Evolutionary conservation across 2,329 filamentous ascomycete genomes (phyloP), one percentile per base, ranked within the genome.

Genomic region (Penicillium sp.): DNA sequence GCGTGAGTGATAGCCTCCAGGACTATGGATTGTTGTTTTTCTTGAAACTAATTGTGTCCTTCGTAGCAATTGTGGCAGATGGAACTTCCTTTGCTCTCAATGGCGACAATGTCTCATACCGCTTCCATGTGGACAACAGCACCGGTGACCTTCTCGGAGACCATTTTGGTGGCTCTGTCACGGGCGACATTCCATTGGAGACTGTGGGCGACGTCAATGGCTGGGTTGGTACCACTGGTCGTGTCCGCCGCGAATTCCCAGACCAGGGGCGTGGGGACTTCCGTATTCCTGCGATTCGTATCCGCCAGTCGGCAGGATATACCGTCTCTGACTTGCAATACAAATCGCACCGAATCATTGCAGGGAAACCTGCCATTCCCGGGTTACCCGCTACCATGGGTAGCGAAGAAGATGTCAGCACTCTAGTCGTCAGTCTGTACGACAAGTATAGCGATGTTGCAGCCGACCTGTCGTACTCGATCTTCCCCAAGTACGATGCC

Each of bases 241-340:
- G 82, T 40, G 66, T 79, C 14, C 79, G 83, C 14, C 80, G 86
- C 27, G 86, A 88, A 64, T 87, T 86, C 50, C 86, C 86, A 1
- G 85, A 88, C 55, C 73, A 85, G 4, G 85, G 86, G 1, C 79
- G 85, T 7, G 85, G 85, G 14, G 86, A 88, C 63, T 85, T 86
- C 59, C 79, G 86, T 3, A 72, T 81, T 2, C 86, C 86, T 0
- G 85, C 86, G 0, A 77, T 88, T 11, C 80, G 83, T 36, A 84
- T 88, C 60, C 77, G 78, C 49, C 84, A 88, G 61, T 72, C 80
- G 1, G 78, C 78, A 14, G 85, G 85, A 29, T 79, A 83, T 55
- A 86, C 83, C 0, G 79, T 88, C 13, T 82, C 80, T 6, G 79
- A 81, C 7, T 80, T 88, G 54, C 75, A 75, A 38, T 88, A 87